Evolutionary conservation across 768 basidiomycete species (phyloP).

Genomic region (Pilatotrama ljubarskyi): DNA sequence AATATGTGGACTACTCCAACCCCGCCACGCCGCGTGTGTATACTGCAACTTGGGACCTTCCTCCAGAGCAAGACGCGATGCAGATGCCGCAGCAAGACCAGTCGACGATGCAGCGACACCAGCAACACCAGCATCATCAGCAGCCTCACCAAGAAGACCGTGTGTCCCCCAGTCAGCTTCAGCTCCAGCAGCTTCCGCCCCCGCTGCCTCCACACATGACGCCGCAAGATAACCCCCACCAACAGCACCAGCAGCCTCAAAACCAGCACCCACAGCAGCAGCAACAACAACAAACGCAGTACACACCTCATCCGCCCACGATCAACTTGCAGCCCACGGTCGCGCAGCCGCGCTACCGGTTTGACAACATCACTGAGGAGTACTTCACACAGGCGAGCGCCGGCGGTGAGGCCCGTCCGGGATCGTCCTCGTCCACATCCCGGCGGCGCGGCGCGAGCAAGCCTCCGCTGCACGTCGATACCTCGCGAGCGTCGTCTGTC

Average conservation of each 20-base stretch:
- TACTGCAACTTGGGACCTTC: conserved; percentile 18
- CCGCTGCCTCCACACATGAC: conserved; percentile 3
- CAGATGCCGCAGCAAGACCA: conserved; percentile 13
- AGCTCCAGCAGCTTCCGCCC: conserved; percentile 17
- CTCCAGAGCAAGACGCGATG: conserved; percentile 15
- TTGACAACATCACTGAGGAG: conserved; percentile 25
- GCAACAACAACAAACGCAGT: conserved; percentile 11
- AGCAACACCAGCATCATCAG: conserved; percentile 11
- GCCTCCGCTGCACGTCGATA: conserved; percentile 21
- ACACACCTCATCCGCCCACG: conserved; percentile 11
- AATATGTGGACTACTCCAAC: conserved; percentile 26
- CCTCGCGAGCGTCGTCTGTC: conserved; percentile 15
- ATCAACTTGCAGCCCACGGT: conserved; percentile 11
- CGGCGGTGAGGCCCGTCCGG: conserved; percentile 8
- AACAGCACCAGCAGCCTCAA: conserved; percentile 7
- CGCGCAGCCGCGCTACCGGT: conserved; percentile 18
- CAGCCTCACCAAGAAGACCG: conserved; percentile 8
- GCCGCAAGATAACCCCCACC: conserved; percentile 7
- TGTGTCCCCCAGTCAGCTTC: conserved; percentile 18
- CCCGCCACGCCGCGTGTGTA: conserved; percentile 22
- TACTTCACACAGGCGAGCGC: conserved; percentile 17
- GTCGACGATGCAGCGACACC: conserved; percentile 3
- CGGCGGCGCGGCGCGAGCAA: conserved; percentile 20
- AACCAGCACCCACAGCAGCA: conserved; percentile 2
- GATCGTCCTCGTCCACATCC: conserved; percentile 6